Conservation (phyloP, 495 filamentous ascomycete species). For the Parachaetomium inaequale region DNA sequence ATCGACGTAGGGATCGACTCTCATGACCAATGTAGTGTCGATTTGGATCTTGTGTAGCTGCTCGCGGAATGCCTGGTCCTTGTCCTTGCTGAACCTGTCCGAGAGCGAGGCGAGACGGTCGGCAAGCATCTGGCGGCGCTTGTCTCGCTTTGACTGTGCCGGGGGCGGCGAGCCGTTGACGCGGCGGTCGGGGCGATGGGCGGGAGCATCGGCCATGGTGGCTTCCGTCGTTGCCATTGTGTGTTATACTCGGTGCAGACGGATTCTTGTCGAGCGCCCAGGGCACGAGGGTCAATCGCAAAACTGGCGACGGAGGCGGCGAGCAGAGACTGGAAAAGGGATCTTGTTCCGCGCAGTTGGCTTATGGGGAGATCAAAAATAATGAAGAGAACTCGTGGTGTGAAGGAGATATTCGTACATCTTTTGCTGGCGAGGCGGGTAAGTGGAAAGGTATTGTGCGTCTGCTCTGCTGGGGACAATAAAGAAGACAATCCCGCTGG, state of each 20-base stretch:
- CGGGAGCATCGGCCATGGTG: conserved; percentile 27
- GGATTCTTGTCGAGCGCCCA: neutral
- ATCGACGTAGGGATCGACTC: conserved; percentile 72
- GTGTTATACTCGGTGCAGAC: neutral
- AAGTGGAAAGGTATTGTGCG: conserved; percentile 5
- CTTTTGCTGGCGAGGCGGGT: neutral
- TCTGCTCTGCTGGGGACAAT: neutral
- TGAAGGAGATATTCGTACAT: neutral
- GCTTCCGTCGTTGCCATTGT: conserved; percentile 35
- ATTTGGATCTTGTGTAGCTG: conserved; percentile 84
- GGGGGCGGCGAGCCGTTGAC: conserved; percentile 32
- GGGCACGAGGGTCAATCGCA: conserved; percentile 4
- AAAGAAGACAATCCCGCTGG: neutral
- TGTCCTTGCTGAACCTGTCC: conserved; percentile 71
- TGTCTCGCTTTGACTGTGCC: conserved; percentile 75
- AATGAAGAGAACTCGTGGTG: neutral
- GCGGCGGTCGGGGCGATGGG: conserved; percentile 27
- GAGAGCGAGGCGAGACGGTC: conserved; percentile 72
- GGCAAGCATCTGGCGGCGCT: conserved; percentile 71
- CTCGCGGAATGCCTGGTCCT: conserved; percentile 79
- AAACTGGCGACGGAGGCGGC: neutral
- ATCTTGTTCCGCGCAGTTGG: neutral
- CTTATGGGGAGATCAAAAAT: neutral
- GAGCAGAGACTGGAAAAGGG: neutral
- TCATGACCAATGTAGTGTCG: conserved; percentile 81